Conservation (phyloP, 805 yeast genomes). For the Peterozyma toletana region DNA sequence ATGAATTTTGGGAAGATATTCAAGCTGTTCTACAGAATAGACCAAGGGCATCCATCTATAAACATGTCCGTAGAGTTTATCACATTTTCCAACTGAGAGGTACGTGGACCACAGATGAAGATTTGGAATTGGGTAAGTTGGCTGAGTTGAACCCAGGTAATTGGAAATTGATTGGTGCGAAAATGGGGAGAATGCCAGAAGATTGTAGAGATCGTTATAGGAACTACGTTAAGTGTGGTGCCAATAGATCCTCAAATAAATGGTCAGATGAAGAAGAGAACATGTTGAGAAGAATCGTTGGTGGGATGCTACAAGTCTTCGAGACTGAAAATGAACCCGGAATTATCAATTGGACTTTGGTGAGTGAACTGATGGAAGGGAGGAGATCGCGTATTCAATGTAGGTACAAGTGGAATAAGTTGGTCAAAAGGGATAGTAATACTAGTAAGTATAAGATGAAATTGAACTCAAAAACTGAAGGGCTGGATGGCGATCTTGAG, state of each 20-base stretch:
- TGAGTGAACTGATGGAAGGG: slow-evolving; percentile 87
- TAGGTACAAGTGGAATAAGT: slow-evolving; percentile 90
- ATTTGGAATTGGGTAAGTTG: slow-evolving; percentile 52
- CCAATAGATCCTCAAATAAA: slow-evolving; percentile 62
- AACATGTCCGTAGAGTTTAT: slow-evolving; percentile 85
- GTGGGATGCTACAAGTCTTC: slow-evolving; percentile 27
- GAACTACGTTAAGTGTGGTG: slow-evolving; percentile 90
- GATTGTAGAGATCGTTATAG: slow-evolving; percentile 97
- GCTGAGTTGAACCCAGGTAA: slow-evolving; percentile 68
- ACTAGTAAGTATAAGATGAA: slow-evolving; percentile 22
- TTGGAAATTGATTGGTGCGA: slow-evolving; percentile 81
- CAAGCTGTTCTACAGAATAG: slow-evolving; percentile 77
- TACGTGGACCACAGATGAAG: slow-evolving; percentile 84
- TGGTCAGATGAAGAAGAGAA: slow-evolving; percentile 77
- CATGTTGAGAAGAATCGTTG: slow-evolving; percentile 46
- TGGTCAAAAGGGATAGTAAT: slow-evolving; percentile 52
- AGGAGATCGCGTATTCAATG: slow-evolving; percentile 88
- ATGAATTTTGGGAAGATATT: slow-evolving; percentile 82
- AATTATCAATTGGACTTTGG: slow-evolving; percentile 82
- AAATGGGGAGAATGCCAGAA: slow-evolving; percentile 91
- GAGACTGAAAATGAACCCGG: slow-evolving; percentile 23
- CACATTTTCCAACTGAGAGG: slow-evolving; percentile 86
- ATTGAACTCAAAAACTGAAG: neutral
- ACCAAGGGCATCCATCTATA: slow-evolving; percentile 83
- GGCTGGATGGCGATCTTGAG: neutral